These are phyloP conservation scores for Malania oleifera DNA, from an alignment of 164 flowering plant species.

Conservation along the genomic window DNA sequence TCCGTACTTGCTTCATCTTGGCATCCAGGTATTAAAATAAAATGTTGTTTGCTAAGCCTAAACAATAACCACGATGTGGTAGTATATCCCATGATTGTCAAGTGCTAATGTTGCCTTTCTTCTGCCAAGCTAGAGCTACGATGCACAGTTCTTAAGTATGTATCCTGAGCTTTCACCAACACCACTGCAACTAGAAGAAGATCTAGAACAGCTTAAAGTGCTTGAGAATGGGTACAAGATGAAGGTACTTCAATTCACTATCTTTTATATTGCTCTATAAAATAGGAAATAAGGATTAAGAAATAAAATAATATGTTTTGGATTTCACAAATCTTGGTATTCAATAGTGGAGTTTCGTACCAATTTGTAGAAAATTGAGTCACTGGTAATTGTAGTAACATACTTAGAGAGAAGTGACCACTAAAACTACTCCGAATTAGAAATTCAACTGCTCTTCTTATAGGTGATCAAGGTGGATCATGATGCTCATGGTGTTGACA, in stretches of 20 bases:
- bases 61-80: too few species aligned
- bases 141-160: constrained; percentile 71
- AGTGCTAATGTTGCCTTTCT: constrained; percentile 2
- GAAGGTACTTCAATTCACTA: constrained; percentile 50
- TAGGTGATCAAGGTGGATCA: constrained; percentile 73
- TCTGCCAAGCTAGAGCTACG: constrained; percentile 60
- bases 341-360: too few species aligned
- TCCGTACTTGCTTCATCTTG: constrained; percentile 92
- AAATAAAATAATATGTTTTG: background rate
- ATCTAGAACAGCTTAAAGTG: constrained; percentile 94
- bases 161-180: constrained; percentile 85
- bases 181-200: constrained; percentile 94
- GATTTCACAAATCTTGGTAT: too few species aligned
- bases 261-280: too few species aligned
- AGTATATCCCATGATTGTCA: background rate
- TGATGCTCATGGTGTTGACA: constrained; percentile 66
- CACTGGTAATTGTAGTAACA: too few species aligned
- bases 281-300: too few species aligned
- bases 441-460: too few species aligned
- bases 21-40: constrained; percentile 69
- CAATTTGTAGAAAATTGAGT: too few species aligned
- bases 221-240: constrained; percentile 97
- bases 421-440: too few species aligned
- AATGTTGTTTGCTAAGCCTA: background rate
- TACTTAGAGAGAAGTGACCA: too few species aligned